Evolutionary conservation across 139 green algal genomes (phyloP).

Genomic region (Limnomonas spitsbergensis): DNA sequence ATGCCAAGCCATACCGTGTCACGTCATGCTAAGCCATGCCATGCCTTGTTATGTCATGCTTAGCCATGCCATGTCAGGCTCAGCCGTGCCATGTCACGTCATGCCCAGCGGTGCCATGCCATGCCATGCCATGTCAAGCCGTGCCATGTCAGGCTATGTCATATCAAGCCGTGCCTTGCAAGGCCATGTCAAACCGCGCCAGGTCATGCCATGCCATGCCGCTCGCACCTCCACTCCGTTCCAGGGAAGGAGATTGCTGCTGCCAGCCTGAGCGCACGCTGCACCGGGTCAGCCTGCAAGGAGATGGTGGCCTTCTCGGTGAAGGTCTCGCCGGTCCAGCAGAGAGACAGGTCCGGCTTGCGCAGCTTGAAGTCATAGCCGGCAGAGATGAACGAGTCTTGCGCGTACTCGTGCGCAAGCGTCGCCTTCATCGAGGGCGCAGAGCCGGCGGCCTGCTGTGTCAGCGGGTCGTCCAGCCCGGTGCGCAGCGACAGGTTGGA

Average conservation of each 20-base stretch:
- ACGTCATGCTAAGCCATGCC: no score
- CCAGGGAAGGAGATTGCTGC: slow-evolving; percentile 39
- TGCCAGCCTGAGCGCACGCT: slow-evolving; percentile 29
- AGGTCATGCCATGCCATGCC: no score
- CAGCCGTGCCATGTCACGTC: no score
- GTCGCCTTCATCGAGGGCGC: slow-evolving; percentile 41
- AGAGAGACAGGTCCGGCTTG: slow-evolving; percentile 39
- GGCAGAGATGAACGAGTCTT: slow-evolving; percentile 32
- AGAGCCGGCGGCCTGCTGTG: slow-evolving; percentile 11
- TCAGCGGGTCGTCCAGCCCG: slow-evolving; percentile 39
- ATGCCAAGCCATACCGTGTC: no score
- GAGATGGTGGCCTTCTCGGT: slow-evolving; percentile 38
- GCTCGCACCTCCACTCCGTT: slow-evolving; percentile 27
- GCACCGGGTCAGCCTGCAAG: slow-evolving; percentile 43
- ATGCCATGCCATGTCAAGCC: no score
- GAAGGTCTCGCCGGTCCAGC: slow-evolving; percentile 38
- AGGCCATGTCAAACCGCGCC: no score
- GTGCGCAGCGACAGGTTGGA: slow-evolving; percentile 33
- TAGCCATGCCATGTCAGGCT: no score
- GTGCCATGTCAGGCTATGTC: no score
- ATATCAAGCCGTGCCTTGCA: no score
- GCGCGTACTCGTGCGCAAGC: slow-evolving; percentile 33
- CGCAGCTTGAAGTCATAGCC: slow-evolving; percentile 45
- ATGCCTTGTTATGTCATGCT: no score
- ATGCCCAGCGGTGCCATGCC: no score